These are phyloP conservation scores for Orychophragmus violaceus DNA, from an alignment of 345 rosid genomes.

Conservation along the genomic window DNA sequence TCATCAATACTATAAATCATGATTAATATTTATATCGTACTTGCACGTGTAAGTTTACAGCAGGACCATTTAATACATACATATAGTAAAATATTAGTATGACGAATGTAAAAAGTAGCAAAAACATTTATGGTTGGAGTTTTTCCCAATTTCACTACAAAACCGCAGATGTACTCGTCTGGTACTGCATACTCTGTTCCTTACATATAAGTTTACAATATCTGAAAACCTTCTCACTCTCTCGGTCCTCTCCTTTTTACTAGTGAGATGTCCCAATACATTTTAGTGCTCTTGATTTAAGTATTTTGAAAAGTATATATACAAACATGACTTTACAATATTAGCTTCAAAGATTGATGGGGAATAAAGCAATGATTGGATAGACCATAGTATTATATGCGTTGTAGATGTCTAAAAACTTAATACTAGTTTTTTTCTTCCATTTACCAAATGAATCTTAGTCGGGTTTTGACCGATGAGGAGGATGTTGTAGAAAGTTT, in stretches of 20 bases:
- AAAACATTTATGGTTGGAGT: constrained; percentile 32
- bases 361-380: too few relatives aligned
- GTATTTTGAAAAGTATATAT: constrained; percentile 10
- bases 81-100: neutral
- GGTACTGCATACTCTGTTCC: constrained; percentile 30
- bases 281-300: neutral
- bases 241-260: neutral
- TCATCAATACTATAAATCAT: constrained; percentile 15
- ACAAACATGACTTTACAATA: neutral
- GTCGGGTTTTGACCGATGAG: too few relatives aligned
- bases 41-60: constrained; percentile 34
- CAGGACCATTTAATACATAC: neutral
- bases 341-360: neutral
- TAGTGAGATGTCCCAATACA: neutral
- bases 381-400: too few relatives aligned
- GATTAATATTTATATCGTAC: constrained; percentile 28
- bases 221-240: constrained; percentile 1
- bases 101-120: constrained; percentile 24
- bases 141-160: constrained; percentile 30
- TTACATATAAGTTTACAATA: constrained; percentile 25
- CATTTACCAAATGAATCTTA: too few relatives aligned
- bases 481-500: too few relatives aligned
- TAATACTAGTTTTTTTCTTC: too few relatives aligned
- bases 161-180: constrained; percentile 29
- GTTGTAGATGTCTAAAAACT: neutral